Percentiles rank a stretch among this genome's conserved stretches.
Evolutionary conservation across 78 protist species (phyloP).

Genomic region (Dictyostelium citrinum): DNA sequence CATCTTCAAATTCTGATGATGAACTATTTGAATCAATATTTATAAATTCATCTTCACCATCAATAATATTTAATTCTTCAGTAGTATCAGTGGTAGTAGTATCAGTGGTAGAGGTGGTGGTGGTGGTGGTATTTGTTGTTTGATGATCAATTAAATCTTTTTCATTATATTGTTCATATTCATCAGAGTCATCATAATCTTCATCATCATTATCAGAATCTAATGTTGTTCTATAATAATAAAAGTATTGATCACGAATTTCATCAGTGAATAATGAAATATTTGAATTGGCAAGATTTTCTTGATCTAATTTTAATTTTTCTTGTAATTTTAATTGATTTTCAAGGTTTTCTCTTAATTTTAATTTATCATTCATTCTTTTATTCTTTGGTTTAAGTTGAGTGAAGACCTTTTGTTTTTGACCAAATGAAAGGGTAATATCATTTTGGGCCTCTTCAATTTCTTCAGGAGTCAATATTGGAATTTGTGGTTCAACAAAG

Average conservation of each 20-base stretch:
- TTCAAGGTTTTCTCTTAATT: background rate
- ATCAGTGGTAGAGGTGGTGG: background rate
- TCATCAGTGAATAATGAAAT: background rate
- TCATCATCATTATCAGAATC: constrained; percentile 2
- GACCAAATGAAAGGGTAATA: background rate
- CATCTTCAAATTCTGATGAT: constrained; percentile 1
- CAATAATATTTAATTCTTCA: background rate
- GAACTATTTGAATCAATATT: background rate
- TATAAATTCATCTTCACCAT: constrained; percentile 1
- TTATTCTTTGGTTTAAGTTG: background rate
- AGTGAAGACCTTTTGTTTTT: background rate
- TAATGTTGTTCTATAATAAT: background rate
- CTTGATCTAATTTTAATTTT: background rate
- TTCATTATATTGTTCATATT: background rate
- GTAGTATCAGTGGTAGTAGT: background rate
- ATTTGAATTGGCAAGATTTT: background rate
- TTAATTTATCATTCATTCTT: background rate
- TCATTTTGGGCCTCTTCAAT: background rate
- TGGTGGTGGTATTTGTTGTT: background rate
- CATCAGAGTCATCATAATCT: background rate
- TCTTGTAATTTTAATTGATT: background rate
- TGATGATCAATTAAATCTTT: background rate
- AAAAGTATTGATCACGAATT: background rate
- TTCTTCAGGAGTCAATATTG: background rate
- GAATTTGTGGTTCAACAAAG: constrained; percentile 1